Base-by-base conservation (phyloP, 169 alveolate species). In the Plasmodium yoelii region DNA sequence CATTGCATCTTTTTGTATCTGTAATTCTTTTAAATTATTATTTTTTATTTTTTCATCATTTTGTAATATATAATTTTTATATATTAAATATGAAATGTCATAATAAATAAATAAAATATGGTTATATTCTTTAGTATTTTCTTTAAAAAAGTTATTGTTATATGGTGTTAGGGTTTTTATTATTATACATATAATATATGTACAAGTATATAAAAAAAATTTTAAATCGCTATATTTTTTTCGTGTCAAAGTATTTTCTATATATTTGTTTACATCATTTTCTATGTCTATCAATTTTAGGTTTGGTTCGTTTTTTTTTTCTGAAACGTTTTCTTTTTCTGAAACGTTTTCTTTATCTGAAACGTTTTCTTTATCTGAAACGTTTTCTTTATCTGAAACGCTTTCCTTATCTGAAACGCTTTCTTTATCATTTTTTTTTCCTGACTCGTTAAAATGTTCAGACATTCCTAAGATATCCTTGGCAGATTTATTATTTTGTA, bases 141-240 rank as follows among this genome's bases (percentile, higher is more conserved):
- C 75, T 12, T 22, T 49, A 9, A 49, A 19, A 9, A 34, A 19
- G 6, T 61, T 42, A 12, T 57, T 13, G n/a, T 46, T n/a, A 13
- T 19, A 34, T 26, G 74, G 47, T 42, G 8, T 10, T 15, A 44
- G 46, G 5, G 60, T n/a, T 39, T 65, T 39, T 5, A 46, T 24
- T 7, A 77, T 44, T 13, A 13, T 64, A 19, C 73, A 18, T 22
- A 77, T 77, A n/a, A 77, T 77, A 22, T 77, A 77, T 56, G 19
- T 12, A 64, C 88, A 77, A n/a, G 47, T 77, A 57, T 77, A 77
- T 49, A 77, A 68, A 28, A 77, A 64, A 24, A 77, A 77, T 68
- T 77, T 77, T 34, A 77, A 28, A 51, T 77, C 69, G 18, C 73
- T 42, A 19, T 77, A 77, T 9, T 64, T 68, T 57, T 5, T 64